phyloP scores from a whole-genome alignment of 2,329 filamentous ascomycete genomes.

The Claviceps cyperi region DNA sequence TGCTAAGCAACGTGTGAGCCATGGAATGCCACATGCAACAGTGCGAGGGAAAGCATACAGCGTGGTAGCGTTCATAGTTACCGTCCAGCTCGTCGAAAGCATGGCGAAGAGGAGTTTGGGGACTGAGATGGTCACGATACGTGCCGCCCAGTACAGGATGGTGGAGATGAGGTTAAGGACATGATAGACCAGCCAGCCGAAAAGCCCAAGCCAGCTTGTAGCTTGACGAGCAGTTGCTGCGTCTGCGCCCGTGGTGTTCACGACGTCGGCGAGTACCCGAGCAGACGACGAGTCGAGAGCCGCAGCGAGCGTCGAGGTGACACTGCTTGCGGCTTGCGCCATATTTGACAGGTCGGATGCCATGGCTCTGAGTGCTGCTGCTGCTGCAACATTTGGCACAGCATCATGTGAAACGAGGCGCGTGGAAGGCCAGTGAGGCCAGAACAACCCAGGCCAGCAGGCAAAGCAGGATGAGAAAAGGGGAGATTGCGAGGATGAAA shows the following conservation, averaged over 20 bases:
- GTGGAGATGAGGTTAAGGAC: slow-evolving; percentile 41
- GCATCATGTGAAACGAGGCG: slow-evolving; percentile 21
- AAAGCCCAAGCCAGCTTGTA: slow-evolving; percentile 41
- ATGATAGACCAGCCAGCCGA: slow-evolving; percentile 40
- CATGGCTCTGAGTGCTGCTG: slow-evolving; percentile 22
- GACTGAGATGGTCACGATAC: slow-evolving; percentile 74
- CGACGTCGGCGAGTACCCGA: slow-evolving; percentile 21
- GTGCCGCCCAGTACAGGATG: slow-evolving; percentile 64
- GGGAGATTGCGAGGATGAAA: slow-evolving; percentile 4
- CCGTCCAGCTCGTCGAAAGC: slow-evolving; percentile 83
- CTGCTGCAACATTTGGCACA: slow-evolving; percentile 15
- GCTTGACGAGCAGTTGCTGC: slow-evolving; percentile 22
- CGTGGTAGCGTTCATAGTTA: slow-evolving; percentile 98
- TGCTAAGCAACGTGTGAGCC: slow-evolving; percentile 27
- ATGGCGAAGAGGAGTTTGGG: slow-evolving; percentile 81
- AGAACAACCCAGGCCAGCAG: neutral
- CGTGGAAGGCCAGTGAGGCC: slow-evolving; percentile 9
- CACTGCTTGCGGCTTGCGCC: slow-evolving; percentile 18
- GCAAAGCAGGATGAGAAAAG: neutral
- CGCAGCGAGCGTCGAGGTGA: slow-evolving; percentile 18
- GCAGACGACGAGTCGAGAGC: slow-evolving; percentile 17
- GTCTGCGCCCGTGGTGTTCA: slow-evolving; percentile 22
- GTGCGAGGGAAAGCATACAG: slow-evolving; percentile 40
- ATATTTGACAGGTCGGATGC: slow-evolving; percentile 26
- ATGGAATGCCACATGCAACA: neutral